These are phyloP conservation scores for Globisporangium nunn DNA, from an alignment of 352 stramenopile genomes.

Conservation along the genomic window DNA sequence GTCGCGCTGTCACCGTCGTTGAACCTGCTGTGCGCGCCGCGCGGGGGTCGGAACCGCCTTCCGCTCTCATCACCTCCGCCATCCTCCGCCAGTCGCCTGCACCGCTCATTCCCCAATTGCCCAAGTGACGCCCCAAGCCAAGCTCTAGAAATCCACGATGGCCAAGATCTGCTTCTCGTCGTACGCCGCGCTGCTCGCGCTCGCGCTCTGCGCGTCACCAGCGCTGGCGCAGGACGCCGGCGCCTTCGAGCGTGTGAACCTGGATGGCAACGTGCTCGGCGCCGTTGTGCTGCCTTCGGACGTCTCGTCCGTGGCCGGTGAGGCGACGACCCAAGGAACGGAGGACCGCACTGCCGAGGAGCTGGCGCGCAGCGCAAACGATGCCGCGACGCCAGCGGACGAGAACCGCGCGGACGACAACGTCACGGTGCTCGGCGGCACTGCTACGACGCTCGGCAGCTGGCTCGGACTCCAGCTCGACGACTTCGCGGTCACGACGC, in stretches of 20 bases:
- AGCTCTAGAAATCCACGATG: background rate
- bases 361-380: constrained; percentile 4
- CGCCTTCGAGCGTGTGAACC: constrained; percentile 2
- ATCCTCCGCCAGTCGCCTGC: background rate
- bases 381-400: constrained; percentile 1
- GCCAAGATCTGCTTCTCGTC: constrained; percentile 8
- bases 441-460: constrained; percentile 1
- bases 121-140: background rate
- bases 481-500: constrained; percentile 11
- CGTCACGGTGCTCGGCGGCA: constrained; percentile 1
- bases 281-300: constrained; percentile 1
- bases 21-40: background rate
- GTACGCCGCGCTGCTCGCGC: constrained; percentile 4
- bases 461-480: constrained; percentile 5
- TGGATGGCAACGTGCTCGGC: constrained; percentile 4
- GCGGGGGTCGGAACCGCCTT: background rate
- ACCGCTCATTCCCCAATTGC: background rate
- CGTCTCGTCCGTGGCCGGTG: background rate
- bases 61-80: too few species aligned
- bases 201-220: constrained; percentile 6
- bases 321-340: background rate
- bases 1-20: background rate
- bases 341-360: constrained; percentile 3
- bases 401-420: background rate
- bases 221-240: constrained; percentile 2